Base-by-base conservation (phyloP, 768 basidiomycete genomes). In the Cytidiella melzeri region DNA sequence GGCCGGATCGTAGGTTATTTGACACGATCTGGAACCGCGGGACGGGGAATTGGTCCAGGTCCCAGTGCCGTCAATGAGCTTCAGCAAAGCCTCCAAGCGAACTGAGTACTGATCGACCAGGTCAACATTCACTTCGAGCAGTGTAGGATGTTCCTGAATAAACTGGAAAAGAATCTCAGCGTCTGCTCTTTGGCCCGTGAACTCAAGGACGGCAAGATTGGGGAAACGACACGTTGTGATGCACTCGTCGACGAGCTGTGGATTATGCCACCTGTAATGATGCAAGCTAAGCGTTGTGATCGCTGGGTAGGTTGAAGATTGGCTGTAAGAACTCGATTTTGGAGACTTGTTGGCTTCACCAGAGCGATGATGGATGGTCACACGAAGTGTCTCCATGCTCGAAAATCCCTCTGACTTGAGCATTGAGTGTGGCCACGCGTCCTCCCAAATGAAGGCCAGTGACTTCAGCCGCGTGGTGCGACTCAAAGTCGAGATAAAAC, bases 41-140 rank as follows among this genome's bases (percentile, higher is more conserved):
- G n/a, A n/a, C n/a, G n/a, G n/a, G 10, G 45, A 21, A 6, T 13
- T 20, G 3, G 24, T 20, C 56, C 56, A 57, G 13, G 46, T 50
- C 9, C 54, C 52, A 15, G 55, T 51, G 13, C 58, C 56, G 23
- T 53, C 43, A 26, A 59, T 57, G 30, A 59, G 50, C n/a, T 49
- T 46, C 9, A 53, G 19, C 5, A 59, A 47, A 3, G 37, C 49
- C 4, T 49, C 45, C 13, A 55, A 39, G 13, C 47, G 47, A 15
- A 48, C 40, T 15, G 30, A n/a, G 2, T 11, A 7, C 1, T 12
- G 5, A 13, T 53, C 21, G 26, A 11, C 6, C 10, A 48, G 19
- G 20, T 5, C 4, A 12, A 44, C 18, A 41, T 51, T 57, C 20
- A 54, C 58, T 46, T 60, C 56, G 5, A 38, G 49, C 10, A 60